Conservation (phyloP, 208 protist genomes). For the Herpetomonas tarakana region DNA sequence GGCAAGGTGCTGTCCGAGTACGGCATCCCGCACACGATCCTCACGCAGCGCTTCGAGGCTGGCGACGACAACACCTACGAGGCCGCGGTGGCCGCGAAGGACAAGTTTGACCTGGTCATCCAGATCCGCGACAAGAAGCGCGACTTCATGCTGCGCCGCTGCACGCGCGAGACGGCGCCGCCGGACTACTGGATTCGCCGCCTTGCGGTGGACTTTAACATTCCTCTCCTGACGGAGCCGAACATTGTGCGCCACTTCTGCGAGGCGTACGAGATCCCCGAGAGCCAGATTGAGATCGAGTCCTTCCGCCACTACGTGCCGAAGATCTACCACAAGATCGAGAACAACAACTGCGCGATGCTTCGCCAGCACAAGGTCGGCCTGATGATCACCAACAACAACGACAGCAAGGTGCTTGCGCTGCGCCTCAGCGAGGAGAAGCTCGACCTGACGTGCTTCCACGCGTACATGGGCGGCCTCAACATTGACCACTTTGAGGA, state of each 20-base stretch:
- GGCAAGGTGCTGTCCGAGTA: slow-evolving; percentile 75
- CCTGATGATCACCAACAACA: slow-evolving; percentile 88
- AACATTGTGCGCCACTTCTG: slow-evolving; percentile 80
- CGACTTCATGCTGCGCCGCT: slow-evolving; percentile 81
- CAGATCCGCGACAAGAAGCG: slow-evolving; percentile 82
- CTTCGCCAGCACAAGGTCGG: slow-evolving; percentile 86
- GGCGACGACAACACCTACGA: slow-evolving; percentile 36
- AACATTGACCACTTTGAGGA: slow-evolving; percentile 81
- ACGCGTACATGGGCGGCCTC: slow-evolving; percentile 81
- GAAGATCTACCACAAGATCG: slow-evolving; percentile 86
- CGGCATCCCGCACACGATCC: slow-evolving; percentile 64
- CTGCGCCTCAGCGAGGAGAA: slow-evolving; percentile 75
- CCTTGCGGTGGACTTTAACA: slow-evolving; percentile 89
- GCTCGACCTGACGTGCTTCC: slow-evolving; percentile 86
- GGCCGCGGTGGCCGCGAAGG: slow-evolving; percentile 46
- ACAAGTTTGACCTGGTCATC: slow-evolving; percentile 87
- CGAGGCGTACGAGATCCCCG: slow-evolving; percentile 49
- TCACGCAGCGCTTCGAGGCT: slow-evolving; percentile 38
- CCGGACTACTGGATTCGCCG: slow-evolving; percentile 88
- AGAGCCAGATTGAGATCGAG: slow-evolving; percentile 63
- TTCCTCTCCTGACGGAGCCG: slow-evolving; percentile 84
- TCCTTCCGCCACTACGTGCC: slow-evolving; percentile 86
- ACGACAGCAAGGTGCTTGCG: slow-evolving; percentile 86
- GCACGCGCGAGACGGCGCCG: slow-evolving; percentile 55
- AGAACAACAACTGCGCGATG: slow-evolving; percentile 89